Evolutionary conservation across 2,329 filamentous ascomycete genomes (phyloP), one percentile per base, ranked within the genome.

Genomic region (Dothistroma septosporum): DNA sequence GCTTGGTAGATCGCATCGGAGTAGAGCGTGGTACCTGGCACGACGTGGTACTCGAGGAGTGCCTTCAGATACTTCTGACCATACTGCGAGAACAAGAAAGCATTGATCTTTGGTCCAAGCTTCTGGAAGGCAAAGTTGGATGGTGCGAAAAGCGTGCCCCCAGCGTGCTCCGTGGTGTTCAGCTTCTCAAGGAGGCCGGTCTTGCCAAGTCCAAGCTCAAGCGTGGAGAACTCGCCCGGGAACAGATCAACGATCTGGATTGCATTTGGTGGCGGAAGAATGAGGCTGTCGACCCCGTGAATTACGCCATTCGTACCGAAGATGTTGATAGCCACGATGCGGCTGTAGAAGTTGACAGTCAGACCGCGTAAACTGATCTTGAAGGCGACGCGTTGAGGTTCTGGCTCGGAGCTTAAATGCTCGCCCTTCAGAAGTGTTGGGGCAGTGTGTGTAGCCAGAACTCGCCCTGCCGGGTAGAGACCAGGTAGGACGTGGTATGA

Each of bases 71-170:
- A 96, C 74, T 87, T 87, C 64, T 83, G 79, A 1, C 92, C 92
- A 56, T 81, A 83, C 31, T 84, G 79, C 61, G 88, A 90, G 82
- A 97, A 97, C 4, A 97, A 80, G 81, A 96, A 97, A 22, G 87
- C 89, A 71, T 93, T 95, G 69, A 88, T 84, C 58, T 74, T 80
- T 0, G 84, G 82, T 0, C 91, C 91, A 0, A 97, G 86, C 66
- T 84, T 84, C 68, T 82, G 72, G 78, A 93, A 96, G n/a, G 92
- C 92, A 4, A 76, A 77, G 80, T 97, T 96, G 50, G 83, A 85
- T 0, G 92, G 92, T 0, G 89, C 89, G 69, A 96, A 95, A 62
- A 94, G 73, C 2, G 92, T 96, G 44, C 86, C 85, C 37, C 91
- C 91, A 2, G 79, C 75, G 50, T 83, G 79, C 37, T 77, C 78